phyloP scores from a whole-genome alignment of 768 basidiomycete species.

The Favolaschia claudopus region DNA sequence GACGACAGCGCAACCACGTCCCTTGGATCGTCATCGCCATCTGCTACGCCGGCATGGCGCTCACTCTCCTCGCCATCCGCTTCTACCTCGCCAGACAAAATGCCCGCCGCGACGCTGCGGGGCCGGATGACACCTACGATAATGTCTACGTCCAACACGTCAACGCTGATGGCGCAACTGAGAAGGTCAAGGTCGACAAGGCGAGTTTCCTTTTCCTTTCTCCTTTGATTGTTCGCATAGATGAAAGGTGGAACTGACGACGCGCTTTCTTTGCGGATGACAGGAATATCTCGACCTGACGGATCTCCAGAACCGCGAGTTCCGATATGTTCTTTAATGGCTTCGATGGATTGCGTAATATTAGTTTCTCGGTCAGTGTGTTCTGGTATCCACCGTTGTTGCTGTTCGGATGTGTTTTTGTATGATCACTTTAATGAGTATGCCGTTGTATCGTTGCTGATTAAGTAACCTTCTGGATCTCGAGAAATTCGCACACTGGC shows the following conservation, averaged over 20 bases:
- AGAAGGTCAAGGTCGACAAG: constrained; percentile 67
- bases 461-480: too few species aligned
- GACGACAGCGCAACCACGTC: constrained; percentile 60
- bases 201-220: constrained; percentile 80
- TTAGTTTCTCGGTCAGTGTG: too few species aligned
- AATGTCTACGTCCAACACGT: constrained; percentile 58
- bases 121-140: constrained; percentile 60
- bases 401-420: too few species aligned
- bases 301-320: constrained; percentile 7
- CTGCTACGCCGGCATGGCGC: constrained; percentile 51
- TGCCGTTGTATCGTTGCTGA: too few species aligned
- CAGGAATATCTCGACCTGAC: constrained; percentile 14
- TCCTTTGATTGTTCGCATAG: constrained; percentile 43
- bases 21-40: constrained; percentile 79
- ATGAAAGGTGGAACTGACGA: not conserved
- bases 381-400: too few species aligned
- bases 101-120: constrained; percentile 59
- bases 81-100: constrained; percentile 67
- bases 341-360: too few species aligned
- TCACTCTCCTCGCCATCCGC: constrained; percentile 67
- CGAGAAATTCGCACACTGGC: too few species aligned
- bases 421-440: too few species aligned
- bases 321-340: constrained; percentile 8
- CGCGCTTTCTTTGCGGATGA: too few species aligned
- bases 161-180: constrained; percentile 22